Percentiles rank a stretch among this genome's conserved stretches.
phyloP scores from a whole-genome alignment of 305 asterid species.

The Fraxinus sp. region DNA sequence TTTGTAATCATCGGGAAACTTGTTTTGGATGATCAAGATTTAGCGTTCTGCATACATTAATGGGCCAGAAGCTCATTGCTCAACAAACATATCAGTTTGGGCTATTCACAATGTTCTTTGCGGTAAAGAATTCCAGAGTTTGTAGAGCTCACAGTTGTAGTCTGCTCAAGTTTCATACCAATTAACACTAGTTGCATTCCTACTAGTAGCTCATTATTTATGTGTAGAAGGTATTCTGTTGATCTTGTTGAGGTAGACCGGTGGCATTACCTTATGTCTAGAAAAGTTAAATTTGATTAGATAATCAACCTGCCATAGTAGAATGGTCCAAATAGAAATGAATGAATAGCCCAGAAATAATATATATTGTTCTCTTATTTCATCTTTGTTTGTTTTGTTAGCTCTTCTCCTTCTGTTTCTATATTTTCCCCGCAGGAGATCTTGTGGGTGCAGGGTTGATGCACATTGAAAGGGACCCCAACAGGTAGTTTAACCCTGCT shows the following conservation, averaged over 20 bases:
- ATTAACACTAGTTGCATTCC: conserved; percentile 17
- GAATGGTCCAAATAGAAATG: conserved; percentile 12
- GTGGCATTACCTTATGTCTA: conserved; percentile 10
- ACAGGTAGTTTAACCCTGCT: not conserved
- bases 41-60: conserved; percentile 5
- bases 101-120: conserved; percentile 36
- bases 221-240: conserved; percentile 16
- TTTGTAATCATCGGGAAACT: conserved; percentile 37
- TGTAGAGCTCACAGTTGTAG: conserved; percentile 4
- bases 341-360: not conserved
- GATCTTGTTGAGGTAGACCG: conserved; percentile 11
- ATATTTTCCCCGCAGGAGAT: not conserved
- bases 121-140: conserved; percentile 24
- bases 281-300: conserved; percentile 5
- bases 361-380: not conserved
- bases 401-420: not conserved
- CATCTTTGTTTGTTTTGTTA: not conserved
- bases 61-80: conserved; percentile 25
- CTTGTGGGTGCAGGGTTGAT: not conserved
- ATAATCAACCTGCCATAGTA: conserved; percentile 8
- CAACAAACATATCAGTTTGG: conserved; percentile 30
- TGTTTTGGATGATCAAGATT: conserved; percentile 15
- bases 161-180: conserved; percentile 6
- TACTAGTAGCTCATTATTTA: conserved; percentile 18
- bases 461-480: not conserved